Base-by-base conservation (phyloP, 306 rosid genomes). In the Acacia melanoxylon region DNA sequence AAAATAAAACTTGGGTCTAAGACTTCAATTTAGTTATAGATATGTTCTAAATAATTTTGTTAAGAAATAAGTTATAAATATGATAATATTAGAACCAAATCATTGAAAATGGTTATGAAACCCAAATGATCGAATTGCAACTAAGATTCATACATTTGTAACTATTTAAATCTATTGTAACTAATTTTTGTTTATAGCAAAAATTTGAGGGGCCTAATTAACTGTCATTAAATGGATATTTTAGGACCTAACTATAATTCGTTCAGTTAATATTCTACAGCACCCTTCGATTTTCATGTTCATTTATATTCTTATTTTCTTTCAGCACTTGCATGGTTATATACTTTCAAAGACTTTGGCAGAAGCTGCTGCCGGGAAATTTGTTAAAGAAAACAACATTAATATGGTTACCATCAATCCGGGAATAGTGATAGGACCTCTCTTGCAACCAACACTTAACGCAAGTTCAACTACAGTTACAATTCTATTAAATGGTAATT, bases 361-460 rank as follows among this genome's bases (percentile, higher is more conserved):
- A 12, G 94, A 91, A 86, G 92, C 89, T 4, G 87, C 88, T 78
- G 94, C 91, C 67, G 89, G 94, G 94, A 89, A 89, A 73, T 89
- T 91, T 80, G 88, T 74, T 9, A 85, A 78, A 83, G 89, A 89
- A 80, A 87, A 91, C 70, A 86, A 89, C 24, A 80, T 91, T 61
- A 90, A 91, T 85, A 70, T 89, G 89, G 89, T 91, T 72, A 67
- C 87, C 22, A 87, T 91, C 62, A 89, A 89, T 74, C 94, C 94
- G 17, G 86, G 86, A 29, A 84, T 83, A 87, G 92, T 87, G 75
- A 80, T 91, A 8, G 94, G 94, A 52, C 92, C 92, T 80, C 87
- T 91, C 44, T 84, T 91, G 73, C 94, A 91, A 84, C 94, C 94
- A 7, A 88, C 89, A 1, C 83, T 94, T 41, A 94, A 94, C 59